Evolutionary conservation across 257 asterid species (phyloP).

Genomic region (Przewalskia tangutica): DNA sequence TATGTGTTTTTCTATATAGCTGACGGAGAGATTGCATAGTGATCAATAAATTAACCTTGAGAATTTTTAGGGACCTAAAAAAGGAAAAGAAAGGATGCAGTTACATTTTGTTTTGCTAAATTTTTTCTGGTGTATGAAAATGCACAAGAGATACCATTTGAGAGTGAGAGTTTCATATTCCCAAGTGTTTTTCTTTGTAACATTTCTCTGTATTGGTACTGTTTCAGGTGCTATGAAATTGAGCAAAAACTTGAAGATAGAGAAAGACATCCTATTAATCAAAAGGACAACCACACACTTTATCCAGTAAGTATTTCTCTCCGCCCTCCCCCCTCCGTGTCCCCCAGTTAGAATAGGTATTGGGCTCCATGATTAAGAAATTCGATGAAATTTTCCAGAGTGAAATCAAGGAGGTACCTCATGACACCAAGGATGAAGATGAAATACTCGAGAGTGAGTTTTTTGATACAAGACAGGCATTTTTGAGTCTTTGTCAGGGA

Average conservation of each 20-base stretch:
- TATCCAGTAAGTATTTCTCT: slow-evolving; percentile 47
- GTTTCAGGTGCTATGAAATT: slow-evolving; percentile 73
- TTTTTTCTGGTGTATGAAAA: background rate
- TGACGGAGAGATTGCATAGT: background rate
- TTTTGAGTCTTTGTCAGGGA: slow-evolving; percentile 94
- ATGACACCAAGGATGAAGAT: slow-evolving; percentile 77
- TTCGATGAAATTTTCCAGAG: slow-evolving; percentile 38
- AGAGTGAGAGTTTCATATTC: background rate
- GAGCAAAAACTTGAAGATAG: slow-evolving; percentile 74
- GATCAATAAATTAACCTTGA: background rate
- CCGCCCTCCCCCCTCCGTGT: background rate
- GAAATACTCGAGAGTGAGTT: slow-evolving; percentile 94
- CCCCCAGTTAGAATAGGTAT: background rate
- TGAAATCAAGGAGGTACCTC: slow-evolving; percentile 54
- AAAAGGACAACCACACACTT: slow-evolving; percentile 70
- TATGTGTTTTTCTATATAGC: background rate
- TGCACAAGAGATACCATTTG: background rate
- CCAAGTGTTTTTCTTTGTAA: background rate
- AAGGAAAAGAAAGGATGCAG: background rate
- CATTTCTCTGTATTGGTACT: slow-evolving; percentile 1
- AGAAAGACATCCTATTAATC: slow-evolving; percentile 83
- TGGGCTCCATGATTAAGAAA: slow-evolving; percentile 10
- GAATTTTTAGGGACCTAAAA: background rate
- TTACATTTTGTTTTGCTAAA: background rate
- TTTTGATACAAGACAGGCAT: slow-evolving; percentile 23